Percentiles rank a stretch among this genome's conserved stretches.
Evolutionary conservation across 75 land plant species (phyloP).

Genomic region (Adiantum capillusveneris): DNA sequence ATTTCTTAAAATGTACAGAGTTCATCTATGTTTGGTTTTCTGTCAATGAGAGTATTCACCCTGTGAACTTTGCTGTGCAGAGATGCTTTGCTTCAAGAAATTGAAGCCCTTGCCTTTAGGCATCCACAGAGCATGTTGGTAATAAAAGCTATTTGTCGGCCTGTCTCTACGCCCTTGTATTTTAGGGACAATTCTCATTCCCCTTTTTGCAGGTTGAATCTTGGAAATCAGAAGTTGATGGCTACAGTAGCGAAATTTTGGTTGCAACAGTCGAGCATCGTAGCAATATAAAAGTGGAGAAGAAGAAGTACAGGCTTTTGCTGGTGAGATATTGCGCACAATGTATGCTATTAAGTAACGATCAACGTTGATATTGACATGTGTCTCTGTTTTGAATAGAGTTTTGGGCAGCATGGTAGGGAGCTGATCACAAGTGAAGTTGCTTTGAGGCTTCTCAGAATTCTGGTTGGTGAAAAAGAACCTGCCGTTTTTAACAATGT

Average conservation of each 20-base stretch:
- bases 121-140: too few species aligned
- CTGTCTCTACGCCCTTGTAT: too few species aligned
- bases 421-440: conserved; percentile 91
- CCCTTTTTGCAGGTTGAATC: conserved; percentile 40
- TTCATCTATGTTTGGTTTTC: too few species aligned
- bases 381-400: conserved; percentile 47
- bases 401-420: conserved; percentile 96
- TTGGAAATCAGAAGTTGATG: conserved; percentile 35
- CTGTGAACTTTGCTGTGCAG: too few species aligned
- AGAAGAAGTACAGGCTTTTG: conserved; percentile 56
- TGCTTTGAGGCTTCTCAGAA: conserved; percentile 57
- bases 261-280: conserved; percentile 51
- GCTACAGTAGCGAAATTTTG: conserved; percentile 53
- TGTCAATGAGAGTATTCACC: too few species aligned
- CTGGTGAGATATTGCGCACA: conserved; percentile 38
- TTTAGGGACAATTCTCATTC: too few species aligned
- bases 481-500: conserved; percentile 15
- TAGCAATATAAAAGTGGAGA: conserved; percentile 13
- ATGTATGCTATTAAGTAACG: not conserved
- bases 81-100: too few species aligned
- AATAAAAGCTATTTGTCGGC: too few species aligned
- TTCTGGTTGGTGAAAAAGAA: conserved; percentile 56
- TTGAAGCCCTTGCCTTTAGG: too few species aligned
- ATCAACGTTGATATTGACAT: conserved; percentile 1
- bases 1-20: too few species aligned